Percentiles rank a stretch among this genome's conserved stretches.
Evolutionary conservation across 2,329 filamentous ascomycete species (phyloP).

Genomic region (Ophiosphaerella narmari): DNA sequence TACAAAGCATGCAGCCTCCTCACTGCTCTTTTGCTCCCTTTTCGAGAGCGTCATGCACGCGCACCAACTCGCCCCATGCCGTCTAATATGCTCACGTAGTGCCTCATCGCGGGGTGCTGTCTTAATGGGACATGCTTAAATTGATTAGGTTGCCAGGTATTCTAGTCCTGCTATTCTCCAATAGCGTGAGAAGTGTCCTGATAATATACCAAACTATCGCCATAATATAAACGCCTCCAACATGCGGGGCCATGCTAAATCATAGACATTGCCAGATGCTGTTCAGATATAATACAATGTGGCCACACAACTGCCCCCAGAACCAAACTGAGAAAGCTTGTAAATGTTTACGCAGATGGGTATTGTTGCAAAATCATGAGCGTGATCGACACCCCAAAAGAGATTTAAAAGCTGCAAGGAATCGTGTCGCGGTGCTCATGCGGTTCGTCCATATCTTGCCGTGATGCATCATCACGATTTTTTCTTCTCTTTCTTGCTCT

Average conservation of each 20-base stretch:
- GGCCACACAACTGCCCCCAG: background rate
- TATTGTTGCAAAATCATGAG: constrained; percentile 5
- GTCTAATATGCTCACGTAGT: background rate
- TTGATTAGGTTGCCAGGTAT: no score
- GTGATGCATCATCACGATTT: constrained; percentile 24
- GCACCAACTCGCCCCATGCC: background rate
- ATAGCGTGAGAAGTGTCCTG: background rate
- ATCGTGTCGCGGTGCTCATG: constrained; percentile 15
- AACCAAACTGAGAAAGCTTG: background rate
- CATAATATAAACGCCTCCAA: constrained; percentile 1
- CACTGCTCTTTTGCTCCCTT: background rate
- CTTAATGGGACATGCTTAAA: no score
- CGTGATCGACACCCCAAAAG: constrained; percentile 1
- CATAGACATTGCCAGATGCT: background rate
- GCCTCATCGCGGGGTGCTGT: no score
- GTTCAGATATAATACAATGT: constrained; percentile 1
- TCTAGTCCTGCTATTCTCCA: background rate
- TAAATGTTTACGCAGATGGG: constrained; percentile 3
- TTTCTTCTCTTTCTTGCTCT: constrained; percentile 34
- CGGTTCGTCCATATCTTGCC: constrained; percentile 8
- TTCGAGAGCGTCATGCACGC: background rate
- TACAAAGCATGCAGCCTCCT: constrained; percentile 10
- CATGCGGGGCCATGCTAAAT: background rate
- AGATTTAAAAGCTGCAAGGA: constrained; percentile 7
- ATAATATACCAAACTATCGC: background rate